Percentiles rank a stretch among this genome's conserved stretches.
These are phyloP conservation scores for Coniochaeta prunicola DNA, from an alignment of 2,329 filamentous ascomycete genomes.

Conservation along the genomic window DNA sequence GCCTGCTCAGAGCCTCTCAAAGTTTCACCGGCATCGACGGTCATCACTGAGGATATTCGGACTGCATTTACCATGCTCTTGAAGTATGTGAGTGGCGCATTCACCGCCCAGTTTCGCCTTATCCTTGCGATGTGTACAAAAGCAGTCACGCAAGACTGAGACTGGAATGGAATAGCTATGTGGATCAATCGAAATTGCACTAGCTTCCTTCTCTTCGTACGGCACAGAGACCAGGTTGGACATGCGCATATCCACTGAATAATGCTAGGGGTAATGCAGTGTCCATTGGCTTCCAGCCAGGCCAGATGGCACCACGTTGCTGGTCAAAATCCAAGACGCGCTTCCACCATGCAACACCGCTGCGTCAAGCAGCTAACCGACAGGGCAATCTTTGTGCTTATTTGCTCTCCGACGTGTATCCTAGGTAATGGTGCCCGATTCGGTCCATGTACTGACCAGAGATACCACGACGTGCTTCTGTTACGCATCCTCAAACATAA, in stretches of 20 bases:
- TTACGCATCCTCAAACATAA: conserved; percentile 4
- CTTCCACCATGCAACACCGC: conserved; percentile 14
- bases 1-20: neutral
- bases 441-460: conserved; percentile 6
- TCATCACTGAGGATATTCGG: neutral
- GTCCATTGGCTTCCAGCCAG: conserved; percentile 28
- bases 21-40: neutral
- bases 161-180: conserved; percentile 15
- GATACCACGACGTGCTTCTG: conserved; percentile 4
- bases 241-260: conserved; percentile 23
- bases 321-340: conserved; percentile 27
- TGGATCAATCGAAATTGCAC: conserved; percentile 19
- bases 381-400: conserved; percentile 9
- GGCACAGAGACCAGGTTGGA: conserved; percentile 24
- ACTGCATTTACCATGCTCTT: neutral
- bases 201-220: conserved; percentile 19
- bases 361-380: conserved; percentile 7
- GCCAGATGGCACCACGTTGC: conserved; percentile 41
- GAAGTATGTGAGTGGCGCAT: neutral
- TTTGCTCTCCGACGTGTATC: conserved; percentile 10
- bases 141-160: conserved; percentile 5
- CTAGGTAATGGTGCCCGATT: conserved; percentile 4
- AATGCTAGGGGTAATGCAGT: conserved; percentile 14
- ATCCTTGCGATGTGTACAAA: neutral
- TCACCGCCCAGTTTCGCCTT: neutral